Evolutionary conservation across 352 stramenopile species (phyloP).

Genomic region (Pythium aquatile): DNA sequence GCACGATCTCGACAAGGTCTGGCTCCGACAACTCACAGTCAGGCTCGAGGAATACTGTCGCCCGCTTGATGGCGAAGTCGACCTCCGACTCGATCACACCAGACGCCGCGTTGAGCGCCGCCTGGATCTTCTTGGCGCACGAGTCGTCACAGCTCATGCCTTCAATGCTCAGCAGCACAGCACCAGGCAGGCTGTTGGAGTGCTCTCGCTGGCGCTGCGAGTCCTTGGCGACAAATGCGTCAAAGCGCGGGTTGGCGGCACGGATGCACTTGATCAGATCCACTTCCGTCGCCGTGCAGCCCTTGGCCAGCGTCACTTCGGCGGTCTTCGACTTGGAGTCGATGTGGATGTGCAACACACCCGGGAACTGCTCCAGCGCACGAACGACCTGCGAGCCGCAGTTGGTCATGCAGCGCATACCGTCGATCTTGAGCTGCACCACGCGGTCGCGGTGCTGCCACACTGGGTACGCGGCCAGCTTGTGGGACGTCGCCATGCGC

Average conservation of each 20-base stretch:
- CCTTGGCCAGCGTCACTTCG: conserved; percentile 72
- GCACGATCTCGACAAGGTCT: conserved; percentile 66
- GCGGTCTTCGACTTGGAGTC: conserved; percentile 80
- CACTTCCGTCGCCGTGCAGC: conserved; percentile 77
- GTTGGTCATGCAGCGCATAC: conserved; percentile 89
- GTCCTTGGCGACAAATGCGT: conserved; percentile 68
- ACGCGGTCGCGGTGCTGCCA: conserved; percentile 84
- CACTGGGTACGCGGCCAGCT: conserved; percentile 73
- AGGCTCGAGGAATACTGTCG: conserved; percentile 63
- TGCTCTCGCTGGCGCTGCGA: conserved; percentile 23
- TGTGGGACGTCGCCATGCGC: conserved; percentile 34
- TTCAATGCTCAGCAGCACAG: conserved; percentile 69
- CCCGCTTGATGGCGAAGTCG: conserved; percentile 66
- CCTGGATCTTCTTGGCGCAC: conserved; percentile 59
- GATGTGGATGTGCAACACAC: conserved; percentile 82
- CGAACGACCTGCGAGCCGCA: conserved; percentile 78
- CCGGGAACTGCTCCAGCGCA: conserved; percentile 76
- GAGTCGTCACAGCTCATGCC: conserved; percentile 77
- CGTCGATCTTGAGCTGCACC: conserved; percentile 68
- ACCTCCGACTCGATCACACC: conserved; percentile 71
- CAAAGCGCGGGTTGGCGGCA: conserved; percentile 69
- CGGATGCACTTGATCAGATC: conserved; percentile 86
- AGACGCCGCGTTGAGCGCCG: conserved; percentile 41
- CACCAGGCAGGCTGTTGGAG: conserved; percentile 51
- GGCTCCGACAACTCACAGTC: conserved; percentile 60